Conservation (phyloP, 129 eudicot species). For the Pulicaria dysenterica region DNA sequence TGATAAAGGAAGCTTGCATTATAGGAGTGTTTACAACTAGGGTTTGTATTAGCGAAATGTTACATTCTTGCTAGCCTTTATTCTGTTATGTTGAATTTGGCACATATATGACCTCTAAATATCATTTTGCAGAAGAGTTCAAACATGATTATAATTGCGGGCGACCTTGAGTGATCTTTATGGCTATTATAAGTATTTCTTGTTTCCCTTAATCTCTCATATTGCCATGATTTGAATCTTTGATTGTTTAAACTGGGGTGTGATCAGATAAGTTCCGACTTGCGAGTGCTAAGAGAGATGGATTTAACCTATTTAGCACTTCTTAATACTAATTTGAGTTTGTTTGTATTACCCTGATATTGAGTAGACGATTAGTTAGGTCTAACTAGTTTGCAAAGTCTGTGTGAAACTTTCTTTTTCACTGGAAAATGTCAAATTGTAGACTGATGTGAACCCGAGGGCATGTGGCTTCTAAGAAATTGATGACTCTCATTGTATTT, state of each 20-base stretch:
- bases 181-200: slow-evolving; percentile 25
- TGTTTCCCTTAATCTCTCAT: background rate
- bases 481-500: background rate
- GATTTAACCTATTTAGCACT: background rate
- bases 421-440: no score
- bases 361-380: background rate
- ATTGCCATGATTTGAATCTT: slow-evolving; percentile 12
- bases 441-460: background rate
- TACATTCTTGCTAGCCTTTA: slow-evolving; percentile 16
- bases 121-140: slow-evolving; percentile 27
- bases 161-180: slow-evolving; percentile 18
- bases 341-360: slow-evolving; percentile 7
- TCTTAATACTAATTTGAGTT: background rate
- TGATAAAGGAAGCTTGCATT: no score
- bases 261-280: slow-evolving; percentile 16
- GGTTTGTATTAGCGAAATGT: slow-evolving; percentile 24
- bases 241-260: slow-evolving; percentile 21
- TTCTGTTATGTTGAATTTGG: slow-evolving; percentile 30
- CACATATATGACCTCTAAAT: slow-evolving; percentile 29
- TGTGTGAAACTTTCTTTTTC: no score
- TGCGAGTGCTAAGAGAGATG: slow-evolving; percentile 12
- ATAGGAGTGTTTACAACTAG: slow-evolving; percentile 21
- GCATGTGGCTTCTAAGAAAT: background rate
- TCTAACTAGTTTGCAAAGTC: background rate
- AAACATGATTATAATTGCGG: slow-evolving; percentile 25